Evolutionary conservation across 1,284 basidiomycete genomes (phyloP).

Genomic region (Malassezia furfur): DNA sequence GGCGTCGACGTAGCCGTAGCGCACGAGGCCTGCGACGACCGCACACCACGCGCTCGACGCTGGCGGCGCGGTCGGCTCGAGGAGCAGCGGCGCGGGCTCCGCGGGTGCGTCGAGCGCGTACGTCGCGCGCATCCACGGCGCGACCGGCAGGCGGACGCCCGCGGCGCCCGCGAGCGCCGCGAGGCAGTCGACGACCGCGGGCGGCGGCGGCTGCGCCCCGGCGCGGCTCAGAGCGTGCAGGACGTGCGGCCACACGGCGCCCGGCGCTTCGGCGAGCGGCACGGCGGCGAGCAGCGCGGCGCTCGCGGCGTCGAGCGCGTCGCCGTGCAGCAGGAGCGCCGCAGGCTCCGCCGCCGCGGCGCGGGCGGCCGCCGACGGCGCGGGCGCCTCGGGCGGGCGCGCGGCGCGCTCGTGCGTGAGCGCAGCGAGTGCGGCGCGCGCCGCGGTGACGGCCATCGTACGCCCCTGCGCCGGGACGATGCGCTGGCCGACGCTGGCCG

Average conservation of each 20-base stretch:
- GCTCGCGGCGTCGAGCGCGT: conserved; percentile 1
- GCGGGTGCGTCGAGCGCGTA: background rate
- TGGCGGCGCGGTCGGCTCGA: background rate
- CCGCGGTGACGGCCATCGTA: conserved; percentile 8
- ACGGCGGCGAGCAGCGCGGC: background rate
- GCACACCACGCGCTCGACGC: conserved; percentile 4
- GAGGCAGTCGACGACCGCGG: background rate
- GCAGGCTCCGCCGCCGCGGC: background rate
- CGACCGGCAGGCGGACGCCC: conserved; percentile 2
- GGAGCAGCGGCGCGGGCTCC: background rate
- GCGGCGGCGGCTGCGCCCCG: background rate
- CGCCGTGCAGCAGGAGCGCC: background rate
- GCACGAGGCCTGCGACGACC: conserved; percentile 1
- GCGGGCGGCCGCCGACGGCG: background rate
- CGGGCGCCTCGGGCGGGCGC: background rate
- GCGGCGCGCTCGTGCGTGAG: background rate
- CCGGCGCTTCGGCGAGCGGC: conserved; percentile 4
- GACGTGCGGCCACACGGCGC: background rate
- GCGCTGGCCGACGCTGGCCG: background rate
- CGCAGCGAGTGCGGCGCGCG: conserved; percentile 4
- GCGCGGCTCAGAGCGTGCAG: background rate
- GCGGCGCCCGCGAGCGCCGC: conserved; percentile 12
- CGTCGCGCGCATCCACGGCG: conserved; percentile 7
- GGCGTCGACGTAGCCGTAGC: conserved; percentile 4
- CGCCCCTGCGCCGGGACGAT: conserved; percentile 9